Evolutionary conservation across 331 rosid genomes (phyloP), one percentile per base, ranked within the genome.

Genomic region (Malus hybrid): DNA sequence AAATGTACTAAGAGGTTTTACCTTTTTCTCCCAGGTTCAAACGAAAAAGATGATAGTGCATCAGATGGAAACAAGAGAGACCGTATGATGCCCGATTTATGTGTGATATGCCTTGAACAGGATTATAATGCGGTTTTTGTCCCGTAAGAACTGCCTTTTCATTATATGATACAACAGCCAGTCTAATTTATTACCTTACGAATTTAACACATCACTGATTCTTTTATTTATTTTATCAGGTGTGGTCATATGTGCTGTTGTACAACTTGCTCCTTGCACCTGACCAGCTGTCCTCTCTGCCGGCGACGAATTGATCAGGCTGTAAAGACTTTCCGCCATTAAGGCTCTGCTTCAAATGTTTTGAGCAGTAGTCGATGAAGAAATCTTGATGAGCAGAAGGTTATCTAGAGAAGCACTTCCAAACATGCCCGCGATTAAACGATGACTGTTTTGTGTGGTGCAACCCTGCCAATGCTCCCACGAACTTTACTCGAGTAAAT

Each of bases 171-270:
- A 36, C 24, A 34, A n/a, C 15, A 5, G 39, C 10, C 33, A 8
- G n/a, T 73, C 28, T 28, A 18, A 39, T 72, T 59, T 27, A 59
- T 67, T 5, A 10, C 32, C 12, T 63, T 39, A 1, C 22, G 46
- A 31, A 48, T 46, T 68, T 16, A 63, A 22, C 75, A 72, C 78
- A 57, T 73, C 11, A 36, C 77, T 68, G 65, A n/a, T 64, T 76
- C 11, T n/a, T 71, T 73, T 72, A 56, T 74, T 74, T 71, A 44
- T 59, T 60, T 77, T 86, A 29, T 77, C 85, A 94, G 99, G 89
- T 94, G 99, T 70, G 99, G 99, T 71, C 99, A 94, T 82, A 94
- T 94, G 97, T 94, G 99, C 83, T 94, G 97, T 85, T 94, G 99
- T 69, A 88, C 82, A 65, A 69, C 86, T 52, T 94, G 99, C 82